Base-by-base conservation (phyloP, 352 stramenopile species). In the Sclerospora graminicola region DNA sequence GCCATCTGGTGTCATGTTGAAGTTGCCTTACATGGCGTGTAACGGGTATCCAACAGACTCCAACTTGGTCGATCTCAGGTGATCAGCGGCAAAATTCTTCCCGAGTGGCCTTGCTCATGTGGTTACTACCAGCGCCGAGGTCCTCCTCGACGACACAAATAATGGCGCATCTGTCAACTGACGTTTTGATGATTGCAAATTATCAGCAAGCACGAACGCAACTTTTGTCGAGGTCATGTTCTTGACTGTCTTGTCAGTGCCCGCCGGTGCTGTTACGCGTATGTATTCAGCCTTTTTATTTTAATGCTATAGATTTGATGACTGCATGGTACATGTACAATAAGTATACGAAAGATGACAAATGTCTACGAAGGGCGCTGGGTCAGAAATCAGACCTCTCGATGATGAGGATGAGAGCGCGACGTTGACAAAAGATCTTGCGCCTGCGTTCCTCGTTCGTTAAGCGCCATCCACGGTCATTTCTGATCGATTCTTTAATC, bases 1-100 rank as follows among this genome's bases (percentile, higher is more conserved):
- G 21, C 21, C 21, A 26, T 26, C 21, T 3, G 21, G 21, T 26
- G 21, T 26, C 2, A 33, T 35, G 37, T 62, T 62, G 49, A 62
- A 57, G 47, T 7, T 26, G 21, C 21, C 21, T 26, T 26, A 7
- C 21, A 26, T 26, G 3, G n/a, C 21, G 21, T 26, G 21, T 26
- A 26, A 26, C 6, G 21, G 21, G 21, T n/a, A 26, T 26, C 3
- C 21, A 26, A 26, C 21, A 26, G 3, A n/a, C n/a, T n/a, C n/a
- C n/a, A 26, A 26, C 21, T 26, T 26, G 6, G n/a, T n/a, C n/a
- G n/a, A n/a, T n/a, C 21, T 26, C 6, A 26, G 21, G 21, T 26
- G 21, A 26, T 26, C 21, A 26, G 21, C 6, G 21, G 21, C 21
- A 26, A 7, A 26, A 26, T 6, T 26, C 21, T 26, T 26, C 29